These are phyloP conservation scores for Geotrichum reessii DNA, from an alignment of 1,139 yeast species.

Conservation along the genomic window DNA sequence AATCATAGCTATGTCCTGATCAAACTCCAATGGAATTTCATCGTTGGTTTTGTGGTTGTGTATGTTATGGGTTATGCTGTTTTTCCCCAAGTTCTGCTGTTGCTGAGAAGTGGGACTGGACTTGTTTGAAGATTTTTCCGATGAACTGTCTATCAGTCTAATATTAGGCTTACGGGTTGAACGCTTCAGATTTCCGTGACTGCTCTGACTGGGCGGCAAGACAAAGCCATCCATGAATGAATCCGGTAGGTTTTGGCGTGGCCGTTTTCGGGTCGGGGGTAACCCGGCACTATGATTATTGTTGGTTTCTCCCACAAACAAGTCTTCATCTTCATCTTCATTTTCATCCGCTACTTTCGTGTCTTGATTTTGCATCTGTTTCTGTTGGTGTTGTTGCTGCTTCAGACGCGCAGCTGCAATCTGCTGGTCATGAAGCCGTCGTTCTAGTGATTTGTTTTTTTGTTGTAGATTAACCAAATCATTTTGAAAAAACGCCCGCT, in stretches of 20 bases:
- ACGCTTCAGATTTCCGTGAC: not conserved
- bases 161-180: not conserved
- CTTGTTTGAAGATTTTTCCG: constrained; percentile 4
- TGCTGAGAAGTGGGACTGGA: not conserved
- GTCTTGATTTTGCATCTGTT: not conserved
- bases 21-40: not conserved
- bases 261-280: constrained; percentile 18
- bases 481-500: constrained; percentile 54
- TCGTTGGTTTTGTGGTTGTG: not conserved
- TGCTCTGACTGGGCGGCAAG: constrained; percentile 2
- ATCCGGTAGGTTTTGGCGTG: constrained; percentile 24
- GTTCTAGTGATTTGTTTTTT: constrained; percentile 1
- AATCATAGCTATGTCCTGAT: not conserved
- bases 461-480: constrained; percentile 28
- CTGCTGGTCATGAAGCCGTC: constrained; percentile 7
- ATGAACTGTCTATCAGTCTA: constrained; percentile 5
- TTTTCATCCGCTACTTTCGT: not conserved
- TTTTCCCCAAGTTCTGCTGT: no score
- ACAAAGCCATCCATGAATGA: constrained; percentile 30
- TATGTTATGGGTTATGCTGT: not conserved
- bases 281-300: not conserved
- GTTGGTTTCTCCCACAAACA: not conserved
- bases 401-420: constrained; percentile 8
- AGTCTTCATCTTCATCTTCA: not conserved
- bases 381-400: not conserved